Evolutionary conservation across 352 stramenopile genomes (phyloP), one percentile per base, ranked within the genome.

Genomic region (Phytophthora macrochlamydospora): DNA sequence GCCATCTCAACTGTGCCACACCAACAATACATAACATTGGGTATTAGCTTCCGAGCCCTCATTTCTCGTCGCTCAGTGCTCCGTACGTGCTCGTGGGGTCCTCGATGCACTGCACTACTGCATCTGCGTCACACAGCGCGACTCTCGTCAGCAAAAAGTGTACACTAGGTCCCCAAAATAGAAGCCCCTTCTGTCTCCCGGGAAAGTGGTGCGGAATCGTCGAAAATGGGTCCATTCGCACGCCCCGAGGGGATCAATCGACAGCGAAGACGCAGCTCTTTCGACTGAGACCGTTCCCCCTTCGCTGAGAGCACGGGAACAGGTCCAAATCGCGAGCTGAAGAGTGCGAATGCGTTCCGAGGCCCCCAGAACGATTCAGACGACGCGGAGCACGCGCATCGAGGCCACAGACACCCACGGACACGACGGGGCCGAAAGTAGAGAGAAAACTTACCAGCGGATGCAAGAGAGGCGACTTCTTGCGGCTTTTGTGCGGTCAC

Each of bases 1-100:
- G 68, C 69, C 79, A 79, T 91, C 58, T 45, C 59, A 90, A 78
- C 80, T 91, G 59, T 63, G 51, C 59, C 52, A 69, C 45, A 69
- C 56, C 66, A 76, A 51, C 56, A 55, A 68, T 69, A 72, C 44
- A 66, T 51, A 56, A 68, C 50, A 65, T 30, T 69, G 37, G 62
- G 61, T 53, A 18, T 68, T 57, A 57, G 71, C 24, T 13, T 32
- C 2, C 6, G 12, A 24, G 18, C 18, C 18, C 18, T 67, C 56
- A 71, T 56, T 70, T 48, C 12, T 24, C 24, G 52, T 28, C n/a
- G 38, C 7, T 9, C 33, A 18, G 13, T 33, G 24, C 8, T 8
- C 38, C 57, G 33, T 78, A 75, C 66, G 59, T 73, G 54, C 59
- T 76, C 58, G 61, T 72, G 51, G 32, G 65, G 52, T 28, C 59